phyloP scores from a whole-genome alignment of 2,329 filamentous ascomycete genomes.

The Furcasterigmium sp. region DNA sequence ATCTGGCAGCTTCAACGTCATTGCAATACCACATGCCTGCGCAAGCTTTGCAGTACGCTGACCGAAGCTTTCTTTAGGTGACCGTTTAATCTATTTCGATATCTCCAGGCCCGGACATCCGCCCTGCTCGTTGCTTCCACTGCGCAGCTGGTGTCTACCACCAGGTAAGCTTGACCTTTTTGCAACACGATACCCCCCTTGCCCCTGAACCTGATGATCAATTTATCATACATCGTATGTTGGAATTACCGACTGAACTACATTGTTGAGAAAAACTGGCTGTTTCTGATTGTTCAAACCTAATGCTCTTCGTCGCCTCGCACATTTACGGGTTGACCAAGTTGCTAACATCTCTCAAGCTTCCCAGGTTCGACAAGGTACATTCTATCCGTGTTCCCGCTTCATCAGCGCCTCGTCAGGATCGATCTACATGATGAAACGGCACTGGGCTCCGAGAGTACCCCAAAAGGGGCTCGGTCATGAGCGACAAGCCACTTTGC shows the following conservation, averaged over 20 bases:
- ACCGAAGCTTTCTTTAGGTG: slow-evolving; percentile 1
- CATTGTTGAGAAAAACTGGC: slow-evolving; percentile 81
- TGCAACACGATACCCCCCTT: background rate
- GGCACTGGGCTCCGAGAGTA: slow-evolving; percentile 94
- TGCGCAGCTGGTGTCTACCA: background rate
- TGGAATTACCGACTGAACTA: slow-evolving; percentile 95
- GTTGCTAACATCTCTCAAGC: slow-evolving; percentile 25
- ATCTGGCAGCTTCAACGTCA: slow-evolving; percentile 33
- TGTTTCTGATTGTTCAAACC: slow-evolving; percentile 66
- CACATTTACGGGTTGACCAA: slow-evolving; percentile 1
- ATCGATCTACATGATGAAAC: slow-evolving; percentile 63
- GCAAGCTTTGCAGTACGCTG: slow-evolving; percentile 7
- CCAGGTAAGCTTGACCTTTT: slow-evolving; percentile 3
- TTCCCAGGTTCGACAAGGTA: slow-evolving; percentile 16
- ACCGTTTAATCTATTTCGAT: background rate
- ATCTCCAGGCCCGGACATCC: background rate
- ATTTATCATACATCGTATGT: slow-evolving; percentile 64
- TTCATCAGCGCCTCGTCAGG: slow-evolving; percentile 17
- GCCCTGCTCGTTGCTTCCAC: background rate
- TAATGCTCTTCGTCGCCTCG: slow-evolving; percentile 6
- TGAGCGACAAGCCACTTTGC: slow-evolving; percentile 88
- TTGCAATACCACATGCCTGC: background rate
- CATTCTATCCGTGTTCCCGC: slow-evolving; percentile 9
- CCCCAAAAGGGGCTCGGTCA: slow-evolving; percentile 37
- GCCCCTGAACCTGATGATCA: slow-evolving; percentile 47